Conservation (phyloP, 257 asterid species). For the Phtheirospermum japonicum region DNA sequence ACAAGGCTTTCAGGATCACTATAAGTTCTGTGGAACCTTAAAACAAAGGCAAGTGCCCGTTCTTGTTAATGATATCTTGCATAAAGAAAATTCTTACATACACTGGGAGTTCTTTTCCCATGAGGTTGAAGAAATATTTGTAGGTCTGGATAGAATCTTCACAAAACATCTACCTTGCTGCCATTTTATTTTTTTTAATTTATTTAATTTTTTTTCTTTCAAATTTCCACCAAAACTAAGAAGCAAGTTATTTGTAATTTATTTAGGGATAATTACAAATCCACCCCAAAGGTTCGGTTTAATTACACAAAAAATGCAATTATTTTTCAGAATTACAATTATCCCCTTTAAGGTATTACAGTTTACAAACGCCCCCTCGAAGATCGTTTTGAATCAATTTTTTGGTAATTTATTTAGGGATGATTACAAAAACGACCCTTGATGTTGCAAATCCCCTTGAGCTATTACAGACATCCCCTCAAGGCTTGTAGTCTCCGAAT, state of each 20-base stretch:
- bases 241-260: background rate
- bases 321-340: background rate
- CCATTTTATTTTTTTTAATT: too few species aligned
- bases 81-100: background rate
- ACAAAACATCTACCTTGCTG: background rate
- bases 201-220: too few species aligned
- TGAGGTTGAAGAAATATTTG: background rate
- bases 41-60: constrained; percentile 44
- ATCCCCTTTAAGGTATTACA: too few species aligned
- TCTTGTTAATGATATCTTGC: background rate
- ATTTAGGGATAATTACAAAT: background rate
- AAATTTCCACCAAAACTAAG: constrained; percentile 1
- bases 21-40: constrained; percentile 41
- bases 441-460: background rate
- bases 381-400: background rate
- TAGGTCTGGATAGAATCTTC: background rate
- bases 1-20: constrained; percentile 55
- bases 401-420: background rate
- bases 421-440: background rate
- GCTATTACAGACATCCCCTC: background rate
- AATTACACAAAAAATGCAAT: background rate
- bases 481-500: background rate
- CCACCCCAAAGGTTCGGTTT: background rate
- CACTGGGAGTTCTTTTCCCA: background rate
- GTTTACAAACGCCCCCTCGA: background rate